Base-by-base conservation (phyloP, 441 rosid species). In the Erysimum cheiri region DNA sequence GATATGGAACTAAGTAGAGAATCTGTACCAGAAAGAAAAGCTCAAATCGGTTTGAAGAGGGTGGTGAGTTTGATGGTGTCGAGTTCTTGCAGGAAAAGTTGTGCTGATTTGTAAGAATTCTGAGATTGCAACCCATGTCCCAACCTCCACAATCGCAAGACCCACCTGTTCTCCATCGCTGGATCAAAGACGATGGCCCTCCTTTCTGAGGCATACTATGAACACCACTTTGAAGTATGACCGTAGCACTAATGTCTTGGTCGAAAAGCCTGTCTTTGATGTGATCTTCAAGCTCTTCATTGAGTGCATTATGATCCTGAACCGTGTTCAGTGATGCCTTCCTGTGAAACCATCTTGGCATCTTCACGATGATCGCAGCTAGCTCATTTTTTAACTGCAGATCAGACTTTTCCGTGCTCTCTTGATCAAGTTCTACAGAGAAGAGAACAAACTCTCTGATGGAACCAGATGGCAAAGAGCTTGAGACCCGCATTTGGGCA, bases 111-210 rank as follows among this genome's bases (percentile, higher is more conserved):
- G 84, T 74, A 32, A 91, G 85, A 71, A 89, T 74, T 77, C 72
- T 80, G 40, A 91, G 95, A 52, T 87, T 79, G 80, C 98, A 94
- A 26, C 96, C 93, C 82, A 90, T 79, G 70, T 94, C 98, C 97
- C 96, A 94, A 67, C 97, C 98, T 67, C 97, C 98, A 72, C 97
- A 94, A 55, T 94, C 97, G 77, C 98, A 94, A 61, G 92, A 81
- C 32, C 98, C 98, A 55, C 96, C 97, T 36, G 96, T 85, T 77
- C 80, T 86, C 98, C 97, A 93, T 4, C 97, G 87, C 52, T 93
- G 89, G 62, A 91, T 85, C 80, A 93, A 72, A 2, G 97, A 91
- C n/a, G 96, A 89, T 14, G 97, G 98, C 22, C 87, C 93, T 44
- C 96, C 96, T 73, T 85, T 87, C 72, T 84, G 85, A 43, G 97